Base-by-base conservation (phyloP, 257 asterid genomes). In the Nicotiana benthamiana region DNA sequence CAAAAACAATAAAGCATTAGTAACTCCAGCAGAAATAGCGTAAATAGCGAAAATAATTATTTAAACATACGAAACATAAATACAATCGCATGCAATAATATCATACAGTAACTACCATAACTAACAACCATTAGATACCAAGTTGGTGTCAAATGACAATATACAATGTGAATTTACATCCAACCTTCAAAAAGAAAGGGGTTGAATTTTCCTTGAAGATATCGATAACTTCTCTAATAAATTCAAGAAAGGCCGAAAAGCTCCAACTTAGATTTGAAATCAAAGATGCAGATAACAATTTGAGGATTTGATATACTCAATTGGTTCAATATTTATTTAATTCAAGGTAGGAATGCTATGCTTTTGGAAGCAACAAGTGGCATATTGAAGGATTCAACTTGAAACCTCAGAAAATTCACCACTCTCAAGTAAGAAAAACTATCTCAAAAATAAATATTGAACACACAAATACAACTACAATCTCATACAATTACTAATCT, bases 401-500 rank as follows among this genome's bases (percentile, higher is more conserved):
- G 24, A 40, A 15, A 43, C 48, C n/a, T 70, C 17, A 20, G 30
- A 13, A n/a, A 15, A 70, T 70, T 16, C 18, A 70, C 16, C 17
- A 32, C 4, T 16, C 17, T 79, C 46, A 15, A 17, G 18, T 7
- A 22, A 15, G 30, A 4, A 17, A 36, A 16, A 6, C 22, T 75
- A 22, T 0, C 28, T 17, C 48, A 66, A 15, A 46, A 48, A 30
- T 34, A 24, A 15, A 64, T 51, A 80, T 60, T 27, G 20, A 11
- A 15, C 24, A 60, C 7, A 32, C 76, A 30, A 59, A 61, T 24
- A 34, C 0, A 34, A 22, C 64, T 27, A 12, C 46, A 57, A 26
- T 30, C 64, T 79, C 43, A 84, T 24, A 75, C 9, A 46, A 82
- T 80, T 48, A 81, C 52, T 86, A 80, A 90, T 97, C 97, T 92